Evolutionary conservation across 805 yeast genomes (phyloP), one percentile per base, ranked within the genome.

Genomic region (Starmerella apicola): DNA sequence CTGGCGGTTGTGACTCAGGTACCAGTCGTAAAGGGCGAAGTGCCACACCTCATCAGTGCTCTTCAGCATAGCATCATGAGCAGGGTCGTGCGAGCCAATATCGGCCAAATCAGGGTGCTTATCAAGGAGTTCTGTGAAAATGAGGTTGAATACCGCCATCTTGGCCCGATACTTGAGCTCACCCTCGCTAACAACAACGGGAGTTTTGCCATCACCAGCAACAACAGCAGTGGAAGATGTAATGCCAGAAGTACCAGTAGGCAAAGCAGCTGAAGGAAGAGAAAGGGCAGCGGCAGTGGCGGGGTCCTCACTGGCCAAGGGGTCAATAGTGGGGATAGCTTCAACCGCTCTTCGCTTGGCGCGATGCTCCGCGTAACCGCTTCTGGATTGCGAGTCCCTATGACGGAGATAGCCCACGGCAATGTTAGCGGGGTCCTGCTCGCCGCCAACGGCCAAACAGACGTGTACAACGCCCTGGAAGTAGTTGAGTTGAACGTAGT

Each of bases 1-100:
- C 45, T 82, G 78, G 22, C 76, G 71, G 3, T 83, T 86, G 53
- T 81, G 82, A 32, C 68, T 62, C 25, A 84, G 78, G 51, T 84
- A 77, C 96, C 97, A 91, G 57, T 83, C 88, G 59, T 91, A 91
- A 48, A 91, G 72, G 48, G 82, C 81, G 60, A 78, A 84, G 49
- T 91, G 98, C 69, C 91, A 91, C n/a, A 76, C 58, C 53, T 78
- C 81, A 56, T 91, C 97, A 33, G 72, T 67, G 38, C 78, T 77
- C 15, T 72, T 71, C 52, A 85, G 75, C 41, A 91, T 82, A 15
- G 78, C 68, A 7, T 71, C 70, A 57, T 86, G 86, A 24, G 91
- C 74, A 31, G 73, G 54, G 39, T 66, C 67, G 32, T 76, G 64
- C 0, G 82, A 78, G 42, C 70, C 63, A 38, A 43, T 37, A 28